Evolutionary conservation across 805 yeast species (phyloP).

Genomic region (Hagleromyces aurorensis): DNA sequence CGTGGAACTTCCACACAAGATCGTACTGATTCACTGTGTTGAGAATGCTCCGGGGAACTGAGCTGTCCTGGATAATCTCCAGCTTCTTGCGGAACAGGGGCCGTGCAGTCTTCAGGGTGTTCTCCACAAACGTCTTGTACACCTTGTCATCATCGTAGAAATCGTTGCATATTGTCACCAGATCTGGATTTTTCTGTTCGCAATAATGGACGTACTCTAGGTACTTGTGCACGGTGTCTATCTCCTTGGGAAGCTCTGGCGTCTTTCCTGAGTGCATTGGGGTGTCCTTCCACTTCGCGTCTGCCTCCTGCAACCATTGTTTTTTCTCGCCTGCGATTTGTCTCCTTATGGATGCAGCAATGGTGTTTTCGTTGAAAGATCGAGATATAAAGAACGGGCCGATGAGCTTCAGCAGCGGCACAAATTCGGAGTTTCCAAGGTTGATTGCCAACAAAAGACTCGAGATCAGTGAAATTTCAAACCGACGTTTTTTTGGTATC

Average conservation of each 20-base stretch:
- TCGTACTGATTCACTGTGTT: slow-evolving; percentile 32
- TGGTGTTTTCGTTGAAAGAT: slow-evolving; percentile 29
- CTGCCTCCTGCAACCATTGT: slow-evolving; percentile 26
- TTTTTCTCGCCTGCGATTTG: slow-evolving; percentile 19
- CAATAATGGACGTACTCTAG: slow-evolving; percentile 21
- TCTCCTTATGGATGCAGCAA: slow-evolving; percentile 21
- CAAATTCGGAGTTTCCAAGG: slow-evolving; percentile 39
- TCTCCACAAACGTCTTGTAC: slow-evolving; percentile 22
- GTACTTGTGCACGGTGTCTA: slow-evolving; percentile 18
- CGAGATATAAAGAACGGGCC: slow-evolving; percentile 39
- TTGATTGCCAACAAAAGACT: slow-evolving; percentile 43
- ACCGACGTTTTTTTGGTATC: slow-evolving; percentile 30
- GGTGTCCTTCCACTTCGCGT: slow-evolving; percentile 18
- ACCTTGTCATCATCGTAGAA: slow-evolving; percentile 26
- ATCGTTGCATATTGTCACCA: slow-evolving; percentile 15
- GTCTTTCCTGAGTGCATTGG: slow-evolving; percentile 2
- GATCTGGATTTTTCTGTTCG: slow-evolving; percentile 18
- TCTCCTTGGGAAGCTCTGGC: slow-evolving; percentile 14
- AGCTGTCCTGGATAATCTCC: slow-evolving; percentile 11
- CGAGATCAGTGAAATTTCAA: slow-evolving; percentile 38
- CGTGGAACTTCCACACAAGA: slow-evolving; percentile 38
- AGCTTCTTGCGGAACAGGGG: slow-evolving; percentile 18
- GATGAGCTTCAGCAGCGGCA: slow-evolving; percentile 34
- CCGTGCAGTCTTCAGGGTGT: slow-evolving; percentile 20
- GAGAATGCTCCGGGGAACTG: slow-evolving; percentile 22